Base-by-base conservation (phyloP, 1,284 basidiomycete species). In the Sanghuangporus sanghuang region DNA sequence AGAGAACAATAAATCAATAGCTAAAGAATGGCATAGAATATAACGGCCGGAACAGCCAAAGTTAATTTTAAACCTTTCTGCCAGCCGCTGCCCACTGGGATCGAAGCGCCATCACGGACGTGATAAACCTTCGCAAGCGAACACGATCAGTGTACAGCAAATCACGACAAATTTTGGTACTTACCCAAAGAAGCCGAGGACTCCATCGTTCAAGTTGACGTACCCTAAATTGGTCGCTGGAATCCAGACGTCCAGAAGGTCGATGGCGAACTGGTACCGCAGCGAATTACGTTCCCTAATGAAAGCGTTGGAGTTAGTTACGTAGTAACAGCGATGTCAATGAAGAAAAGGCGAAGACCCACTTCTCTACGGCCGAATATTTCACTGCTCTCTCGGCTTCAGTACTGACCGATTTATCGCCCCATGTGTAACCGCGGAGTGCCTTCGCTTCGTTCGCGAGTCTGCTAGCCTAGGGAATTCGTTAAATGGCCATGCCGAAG, bases 221-320 rank as follows among this genome's bases (percentile, higher is more conserved):
- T 93, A 79, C 54, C 90, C 93, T 53, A 95, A 81, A 66, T 85
- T 90, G 52, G 90, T 89, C 11, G 95, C 92, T 11, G 96, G 97
- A 72, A 96, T 86, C 86, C 92, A 93, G 68, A 95, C 76, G 72
- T 96, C 94, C 65, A 95, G 78, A 21, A 85, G 72, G 74, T 96
- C 94, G 68, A 93, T 86, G 57, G 87, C 76, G 71, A 96, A 85
- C 75, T 96, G 94, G 70, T 85, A 84, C 23, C 87, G 85, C 35
- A 86, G 83, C 6, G 82, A 84, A 36, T 78, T 75, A 48, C 86
- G 86, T 68, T 88, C 81, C 49, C 92, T 93, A 68, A n/a, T 14
- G 11, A 18, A 32, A 18, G 23, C 57, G 38, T 16, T 16, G 39
- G n/a, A 46, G 14, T 63, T 55, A 57, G 68, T 61, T 32, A 52